A percentile compares a stretch with the other conserved stretches of the same genome.
These are phyloP conservation scores for Phaffia tasmanica DNA, from an alignment of 768 basidiomycete genomes.

Conservation along the genomic window DNA sequence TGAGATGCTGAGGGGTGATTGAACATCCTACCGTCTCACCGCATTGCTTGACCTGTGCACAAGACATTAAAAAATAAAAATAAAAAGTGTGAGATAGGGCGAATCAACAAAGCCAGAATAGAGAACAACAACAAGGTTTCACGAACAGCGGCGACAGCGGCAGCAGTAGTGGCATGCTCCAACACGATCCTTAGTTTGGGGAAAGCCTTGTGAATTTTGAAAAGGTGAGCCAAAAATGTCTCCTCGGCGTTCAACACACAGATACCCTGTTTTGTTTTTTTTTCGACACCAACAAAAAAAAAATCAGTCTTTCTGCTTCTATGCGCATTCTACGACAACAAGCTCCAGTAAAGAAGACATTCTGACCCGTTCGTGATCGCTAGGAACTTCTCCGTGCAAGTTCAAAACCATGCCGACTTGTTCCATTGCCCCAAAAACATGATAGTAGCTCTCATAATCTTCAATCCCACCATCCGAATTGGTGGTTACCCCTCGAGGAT, in stretches of 20 bases:
- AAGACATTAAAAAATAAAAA: not conserved
- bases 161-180: constrained; percentile 89
- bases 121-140: constrained; percentile 10
- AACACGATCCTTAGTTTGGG: constrained; percentile 87
- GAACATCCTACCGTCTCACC: constrained; percentile 83
- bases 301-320: not conserved
- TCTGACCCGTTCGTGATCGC: constrained; percentile 55
- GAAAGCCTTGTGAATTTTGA: constrained; percentile 66
- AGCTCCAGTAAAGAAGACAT: not conserved
- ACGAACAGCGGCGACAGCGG: constrained; percentile 78
- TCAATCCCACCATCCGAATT: constrained; percentile 95
- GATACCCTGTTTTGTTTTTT: constrained; percentile 50
- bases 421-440: constrained; percentile 87
- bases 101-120: not conserved
- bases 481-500: constrained; percentile 93
- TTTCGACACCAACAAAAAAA: not conserved
- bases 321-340: not conserved
- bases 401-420: constrained; percentile 88
- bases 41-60: constrained; percentile 36
- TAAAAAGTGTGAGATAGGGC: not conserved
- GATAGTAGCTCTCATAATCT: constrained; percentile 85
- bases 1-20: constrained; percentile 93
- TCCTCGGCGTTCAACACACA: constrained; percentile 90
- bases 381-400: constrained; percentile 88
- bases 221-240: constrained; percentile 75